These are phyloP conservation scores for Neurospora tetraspora DNA, from an alignment of 495 filamentous ascomycete species.

Conservation along the genomic window DNA sequence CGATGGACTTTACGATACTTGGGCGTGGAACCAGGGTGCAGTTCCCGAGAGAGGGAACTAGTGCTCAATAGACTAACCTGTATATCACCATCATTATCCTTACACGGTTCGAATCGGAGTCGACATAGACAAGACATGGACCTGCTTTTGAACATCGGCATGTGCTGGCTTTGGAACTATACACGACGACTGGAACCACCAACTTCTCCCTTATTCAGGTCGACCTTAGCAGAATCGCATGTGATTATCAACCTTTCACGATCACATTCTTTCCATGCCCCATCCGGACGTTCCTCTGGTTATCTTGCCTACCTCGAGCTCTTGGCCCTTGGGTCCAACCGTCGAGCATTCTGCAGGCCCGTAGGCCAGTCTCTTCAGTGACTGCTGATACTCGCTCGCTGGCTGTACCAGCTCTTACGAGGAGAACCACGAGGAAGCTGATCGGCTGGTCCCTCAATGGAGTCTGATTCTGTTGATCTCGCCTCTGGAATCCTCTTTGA, in stretches of 20 bases:
- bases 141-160: background rate
- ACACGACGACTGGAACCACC: background rate
- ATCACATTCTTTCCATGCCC: background rate
- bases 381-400: background rate
- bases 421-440: background rate
- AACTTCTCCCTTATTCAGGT: background rate
- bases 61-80: constrained; percentile 24
- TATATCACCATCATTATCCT: constrained; percentile 14
- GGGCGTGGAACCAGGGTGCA: background rate
- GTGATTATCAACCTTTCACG: background rate
- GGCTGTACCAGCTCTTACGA: background rate
- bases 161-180: background rate
- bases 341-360: background rate
- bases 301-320: background rate
- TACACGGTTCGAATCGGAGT: background rate
- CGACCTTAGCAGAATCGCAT: background rate
- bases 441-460: background rate
- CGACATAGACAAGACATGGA: background rate
- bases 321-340: background rate
- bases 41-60: constrained; percentile 3
- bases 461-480: background rate
- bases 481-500: background rate
- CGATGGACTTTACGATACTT: background rate
- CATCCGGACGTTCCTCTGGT: background rate
- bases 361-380: background rate